phyloP scores from a whole-genome alignment of 495 filamentous ascomycete species.

The Penicillium atrosanguineum region DNA sequence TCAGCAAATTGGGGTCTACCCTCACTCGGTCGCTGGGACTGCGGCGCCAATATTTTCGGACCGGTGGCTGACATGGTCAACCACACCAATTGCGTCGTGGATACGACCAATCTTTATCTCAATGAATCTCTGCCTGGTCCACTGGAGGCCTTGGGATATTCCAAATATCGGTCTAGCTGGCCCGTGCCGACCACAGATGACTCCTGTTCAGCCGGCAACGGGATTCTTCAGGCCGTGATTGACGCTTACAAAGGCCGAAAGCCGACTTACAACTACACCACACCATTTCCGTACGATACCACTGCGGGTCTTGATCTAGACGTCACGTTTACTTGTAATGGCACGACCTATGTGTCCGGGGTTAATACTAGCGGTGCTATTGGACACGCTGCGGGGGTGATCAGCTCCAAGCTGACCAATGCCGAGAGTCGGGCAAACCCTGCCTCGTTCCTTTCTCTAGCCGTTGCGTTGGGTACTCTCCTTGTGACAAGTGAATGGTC shows the following conservation, averaged over 20 bases:
- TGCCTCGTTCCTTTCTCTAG: neutral
- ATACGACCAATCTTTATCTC: no score
- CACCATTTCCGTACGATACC: slow-evolving; percentile 38
- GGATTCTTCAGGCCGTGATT: slow-evolving; percentile 37
- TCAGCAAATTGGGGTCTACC: no score
- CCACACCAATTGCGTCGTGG: no score
- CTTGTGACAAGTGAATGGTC: neutral
- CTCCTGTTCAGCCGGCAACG: slow-evolving; percentile 38
- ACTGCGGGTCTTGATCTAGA: slow-evolving; percentile 22
- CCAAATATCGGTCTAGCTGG: slow-evolving; percentile 32
- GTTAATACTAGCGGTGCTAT: neutral
- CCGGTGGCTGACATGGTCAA: no score
- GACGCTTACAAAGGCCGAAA: slow-evolving; percentile 25
- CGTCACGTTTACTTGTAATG: slow-evolving; percentile 15
- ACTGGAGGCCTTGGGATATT: slow-evolving; percentile 5
- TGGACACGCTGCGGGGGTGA: neutral
- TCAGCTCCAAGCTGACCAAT: neutral
- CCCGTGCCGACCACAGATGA: slow-evolving; percentile 35
- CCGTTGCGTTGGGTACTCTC: neutral
- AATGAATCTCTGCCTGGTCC: no score
- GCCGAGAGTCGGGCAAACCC: neutral
- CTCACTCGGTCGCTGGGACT: no score
- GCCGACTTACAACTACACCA: slow-evolving; percentile 38
- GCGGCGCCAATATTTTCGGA: no score
- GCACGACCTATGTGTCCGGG: neutral